Percentiles rank a stretch among this genome's conserved stretches.
Evolutionary conservation across 2,329 filamentous ascomycete genomes (phyloP).

Genomic region (Botryotinia calthae): DNA sequence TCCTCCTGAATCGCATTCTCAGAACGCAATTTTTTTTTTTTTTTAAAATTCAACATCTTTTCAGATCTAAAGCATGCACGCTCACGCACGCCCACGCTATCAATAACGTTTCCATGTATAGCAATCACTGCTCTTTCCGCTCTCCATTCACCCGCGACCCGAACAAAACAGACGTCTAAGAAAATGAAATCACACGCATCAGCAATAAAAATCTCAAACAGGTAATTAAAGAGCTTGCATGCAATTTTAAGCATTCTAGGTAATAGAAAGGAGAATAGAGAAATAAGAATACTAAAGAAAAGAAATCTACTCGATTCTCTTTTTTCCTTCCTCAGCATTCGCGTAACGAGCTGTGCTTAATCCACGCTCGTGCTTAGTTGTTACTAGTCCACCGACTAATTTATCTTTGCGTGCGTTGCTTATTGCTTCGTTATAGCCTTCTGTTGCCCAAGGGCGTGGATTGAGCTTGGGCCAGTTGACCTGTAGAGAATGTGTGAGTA

Average conservation of each 20-base stretch:
- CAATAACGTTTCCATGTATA: not conserved
- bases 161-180: not conserved
- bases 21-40: not conserved
- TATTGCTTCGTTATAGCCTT: slow-evolving; percentile 86
- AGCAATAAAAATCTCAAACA: not conserved
- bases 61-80: slow-evolving; percentile 9
- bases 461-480: slow-evolving; percentile 99
- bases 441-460: slow-evolving; percentile 78
- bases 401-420: slow-evolving; percentile 78
- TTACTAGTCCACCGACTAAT: slow-evolving; percentile 73
- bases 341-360: slow-evolving; percentile 78
- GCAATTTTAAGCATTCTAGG: slow-evolving; percentile 1
- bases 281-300: not conserved
- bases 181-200: not conserved
- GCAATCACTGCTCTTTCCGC: not conserved
- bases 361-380: slow-evolving; percentile 69
- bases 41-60: not conserved
- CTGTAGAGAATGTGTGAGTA: slow-evolving; percentile 45
- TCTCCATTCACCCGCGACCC: not conserved
- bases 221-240: not conserved
- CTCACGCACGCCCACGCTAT: not conserved
- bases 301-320: slow-evolving; percentile 70
- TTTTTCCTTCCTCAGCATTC: slow-evolving; percentile 95
- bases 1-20: not conserved
- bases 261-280: not conserved